These are phyloP conservation scores for Pythium brachiatum DNA, from an alignment of 352 stramenopile genomes.

Conservation along the genomic window DNA sequence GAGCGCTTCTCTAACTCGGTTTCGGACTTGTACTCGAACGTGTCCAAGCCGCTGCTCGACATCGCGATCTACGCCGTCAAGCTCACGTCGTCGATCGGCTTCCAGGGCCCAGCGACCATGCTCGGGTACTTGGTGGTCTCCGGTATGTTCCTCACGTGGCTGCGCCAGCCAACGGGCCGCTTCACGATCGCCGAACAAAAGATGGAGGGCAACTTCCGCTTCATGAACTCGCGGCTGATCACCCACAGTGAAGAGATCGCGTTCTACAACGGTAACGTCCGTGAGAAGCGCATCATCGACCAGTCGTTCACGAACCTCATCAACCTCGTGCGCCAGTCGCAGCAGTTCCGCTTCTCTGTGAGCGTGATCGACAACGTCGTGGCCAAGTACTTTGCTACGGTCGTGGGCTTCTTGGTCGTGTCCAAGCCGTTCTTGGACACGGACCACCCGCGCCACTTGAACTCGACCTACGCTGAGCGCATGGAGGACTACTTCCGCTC, in stretches of 20 bases:
- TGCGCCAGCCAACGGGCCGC: slow-evolving; percentile 57
- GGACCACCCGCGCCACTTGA: slow-evolving; percentile 48
- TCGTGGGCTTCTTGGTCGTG: slow-evolving; percentile 79
- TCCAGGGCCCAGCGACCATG: slow-evolving; percentile 70
- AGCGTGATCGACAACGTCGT: slow-evolving; percentile 84
- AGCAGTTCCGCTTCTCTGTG: slow-evolving; percentile 85
- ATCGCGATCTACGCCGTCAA: slow-evolving; percentile 76
- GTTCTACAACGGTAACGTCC: slow-evolving; percentile 89
- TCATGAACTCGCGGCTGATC: slow-evolving; percentile 87
- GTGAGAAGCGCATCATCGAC: slow-evolving; percentile 77
- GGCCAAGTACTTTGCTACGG: slow-evolving; percentile 84
- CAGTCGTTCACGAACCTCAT: slow-evolving; percentile 65
- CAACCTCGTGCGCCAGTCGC: slow-evolving; percentile 61
- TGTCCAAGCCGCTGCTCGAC: slow-evolving; percentile 85
- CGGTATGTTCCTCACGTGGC: slow-evolving; percentile 46
- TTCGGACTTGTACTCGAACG: slow-evolving; percentile 85
- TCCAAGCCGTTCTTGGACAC: slow-evolving; percentile 72
- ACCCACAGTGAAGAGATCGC: slow-evolving; percentile 90
- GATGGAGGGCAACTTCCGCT: slow-evolving; percentile 83
- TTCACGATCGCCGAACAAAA: slow-evolving; percentile 84
- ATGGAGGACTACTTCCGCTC: slow-evolving; percentile 88
- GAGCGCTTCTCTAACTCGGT: slow-evolving; percentile 83
- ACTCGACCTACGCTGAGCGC: slow-evolving; percentile 65
- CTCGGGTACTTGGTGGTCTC: slow-evolving; percentile 47
- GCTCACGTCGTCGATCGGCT: slow-evolving; percentile 66